phyloP scores from a whole-genome alignment of 192 early-diverging fungal genomes.

The Coemansia sp. region DNA sequence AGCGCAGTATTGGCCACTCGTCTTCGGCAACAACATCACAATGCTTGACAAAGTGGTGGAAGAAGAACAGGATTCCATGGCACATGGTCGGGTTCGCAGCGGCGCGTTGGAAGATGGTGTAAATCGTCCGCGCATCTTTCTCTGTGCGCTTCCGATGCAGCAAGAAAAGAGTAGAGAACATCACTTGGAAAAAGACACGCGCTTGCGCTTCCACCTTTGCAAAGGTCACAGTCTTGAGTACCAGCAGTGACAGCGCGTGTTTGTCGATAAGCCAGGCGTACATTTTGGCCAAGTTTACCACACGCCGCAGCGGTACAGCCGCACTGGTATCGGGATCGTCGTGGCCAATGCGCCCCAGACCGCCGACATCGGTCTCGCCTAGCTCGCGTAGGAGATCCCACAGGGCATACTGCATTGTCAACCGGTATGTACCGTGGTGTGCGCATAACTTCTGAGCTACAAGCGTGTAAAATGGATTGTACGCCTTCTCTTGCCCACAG shows the following conservation, averaged over 20 bases:
- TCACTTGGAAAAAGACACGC: slow-evolving; percentile 67
- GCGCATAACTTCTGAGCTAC: slow-evolving; percentile 79
- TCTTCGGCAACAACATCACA: slow-evolving; percentile 61
- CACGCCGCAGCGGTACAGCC: slow-evolving; percentile 63
- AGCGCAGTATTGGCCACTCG: slow-evolving; percentile 65
- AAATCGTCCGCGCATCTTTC: slow-evolving; percentile 55
- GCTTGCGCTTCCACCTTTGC: slow-evolving; percentile 62
- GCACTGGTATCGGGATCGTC: slow-evolving; percentile 44
- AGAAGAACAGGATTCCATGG: slow-evolving; percentile 83
- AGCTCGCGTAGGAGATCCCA: slow-evolving; percentile 93
- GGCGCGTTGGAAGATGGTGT: slow-evolving; percentile 59
- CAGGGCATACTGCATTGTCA: slow-evolving; percentile 92
- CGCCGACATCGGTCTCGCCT: slow-evolving; percentile 77
- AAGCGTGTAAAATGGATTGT: slow-evolving; percentile 93
- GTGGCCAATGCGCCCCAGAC: slow-evolving; percentile 53
- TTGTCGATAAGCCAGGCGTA: slow-evolving; percentile 76
- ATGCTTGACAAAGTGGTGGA: slow-evolving; percentile 70
- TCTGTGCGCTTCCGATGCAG: slow-evolving; percentile 56
- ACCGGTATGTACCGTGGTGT: slow-evolving; percentile 72
- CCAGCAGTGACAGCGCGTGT: slow-evolving; percentile 68
- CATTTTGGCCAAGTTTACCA: slow-evolving; percentile 84
- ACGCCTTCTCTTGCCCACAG: slow-evolving; percentile 78
- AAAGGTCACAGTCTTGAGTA: slow-evolving; percentile 71
- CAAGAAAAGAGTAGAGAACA: slow-evolving; percentile 71
- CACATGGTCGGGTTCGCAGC: slow-evolving; percentile 64